Evolutionary conservation across 176 grass and related monocot genomes (phyloP), one percentile per base, ranked within the genome.

Genomic region (Secale cereale): DNA sequence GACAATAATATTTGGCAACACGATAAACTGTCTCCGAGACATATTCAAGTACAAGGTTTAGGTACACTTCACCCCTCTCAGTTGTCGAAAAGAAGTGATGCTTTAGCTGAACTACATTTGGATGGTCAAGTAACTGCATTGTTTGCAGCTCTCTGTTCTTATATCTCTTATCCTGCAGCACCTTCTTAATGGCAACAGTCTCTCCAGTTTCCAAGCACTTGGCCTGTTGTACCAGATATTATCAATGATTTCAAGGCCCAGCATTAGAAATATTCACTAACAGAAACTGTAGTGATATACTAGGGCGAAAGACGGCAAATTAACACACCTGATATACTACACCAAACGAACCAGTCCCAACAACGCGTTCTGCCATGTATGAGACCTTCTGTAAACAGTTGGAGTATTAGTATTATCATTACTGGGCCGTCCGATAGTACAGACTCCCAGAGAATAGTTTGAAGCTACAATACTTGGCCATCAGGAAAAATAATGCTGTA

Each of bases 71-170:
- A 60, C 94, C 92, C 78, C 88, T 97, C 70, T 97, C 88, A 57
- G 92, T 94, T 76, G 92, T 94, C 0, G 95, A 97, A 89, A 97
- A 97, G 79, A 97, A 97, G 84, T 94, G 88, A 85, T 97, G 95
- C 74, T 94, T 94, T 77, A 97, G 82, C 66, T 94, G 91, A 85
- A 97, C 95, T 32, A 97, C 87, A 93, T 90, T 97, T 26, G 92
- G 95, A 92, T 97, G 95, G 48, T 91, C 86, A 82, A 94, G 92
- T 71, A 94, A 78, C 54, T 93, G 95, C 95, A 97, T 94, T 65
- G 94, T 93, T 90, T 97, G 92, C 40, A 97, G 88, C 64, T 97
- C 95, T 82, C 95, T 94, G 81, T 97, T 97, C 83, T 97, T 97
- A 70, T 97, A 97, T 78, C 95, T 85, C 85, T 97, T 97, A 89